phyloP scores from a whole-genome alignment of 139 green algal genomes.

The Coccomyxa sp. region DNA sequence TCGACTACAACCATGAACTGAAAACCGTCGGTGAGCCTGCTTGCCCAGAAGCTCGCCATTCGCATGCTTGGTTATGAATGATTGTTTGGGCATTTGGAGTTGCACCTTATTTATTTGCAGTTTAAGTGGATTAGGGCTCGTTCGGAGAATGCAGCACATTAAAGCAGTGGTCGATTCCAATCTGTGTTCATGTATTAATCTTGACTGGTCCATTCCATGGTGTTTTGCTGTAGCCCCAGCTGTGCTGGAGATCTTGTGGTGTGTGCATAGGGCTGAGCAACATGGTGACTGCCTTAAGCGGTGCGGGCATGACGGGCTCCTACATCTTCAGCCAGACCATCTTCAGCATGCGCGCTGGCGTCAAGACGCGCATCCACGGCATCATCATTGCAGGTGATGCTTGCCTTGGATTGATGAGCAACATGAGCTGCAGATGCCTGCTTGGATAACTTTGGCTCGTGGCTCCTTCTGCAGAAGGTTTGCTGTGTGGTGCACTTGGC shows the following conservation, averaged over 20 bases:
- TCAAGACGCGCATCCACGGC: conserved; percentile 30
- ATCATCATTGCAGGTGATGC: conserved; percentile 8
- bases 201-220: no score
- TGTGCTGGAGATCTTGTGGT: no score
- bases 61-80: no score
- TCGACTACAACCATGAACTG: conserved; percentile 78
- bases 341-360: conserved; percentile 54
- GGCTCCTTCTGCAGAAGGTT: no score
- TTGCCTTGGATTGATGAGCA: background rate
- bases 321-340: conserved; percentile 78
- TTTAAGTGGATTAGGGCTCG: no score
- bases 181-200: no score
- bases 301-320: conserved; percentile 67
- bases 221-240: no score
- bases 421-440: background rate
- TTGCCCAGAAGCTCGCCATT: background rate
- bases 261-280: conserved; percentile 55
- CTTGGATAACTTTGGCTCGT: background rate
- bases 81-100: no score
- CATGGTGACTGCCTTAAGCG: conserved; percentile 45
- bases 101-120: no score
- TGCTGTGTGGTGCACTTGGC: no score
- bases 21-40: conserved; percentile 48
- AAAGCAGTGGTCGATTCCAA: no score
- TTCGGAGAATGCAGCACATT: no score